These are phyloP conservation scores for Carnegiea gigantea DNA, from an alignment of 179 eudicot species.

Conservation along the genomic window DNA sequence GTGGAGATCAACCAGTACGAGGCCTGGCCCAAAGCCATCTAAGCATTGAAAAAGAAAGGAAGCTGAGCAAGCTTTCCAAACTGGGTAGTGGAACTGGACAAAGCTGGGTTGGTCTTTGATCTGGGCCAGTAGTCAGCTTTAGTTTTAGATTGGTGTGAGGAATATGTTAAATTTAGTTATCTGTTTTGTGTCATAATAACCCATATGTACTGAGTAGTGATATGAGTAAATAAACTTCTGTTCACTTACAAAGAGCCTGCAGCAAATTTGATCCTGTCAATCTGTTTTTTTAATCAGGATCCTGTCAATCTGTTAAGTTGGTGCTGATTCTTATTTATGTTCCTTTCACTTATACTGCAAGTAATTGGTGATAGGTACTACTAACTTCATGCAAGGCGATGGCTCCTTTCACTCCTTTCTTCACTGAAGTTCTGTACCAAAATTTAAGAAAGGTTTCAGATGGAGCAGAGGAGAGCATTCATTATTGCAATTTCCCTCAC, in stretches of 20 bases:
- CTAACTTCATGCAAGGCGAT: slow-evolving; percentile 87
- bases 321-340: not conserved
- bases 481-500: slow-evolving; percentile 80
- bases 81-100: too few species aligned
- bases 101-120: not conserved
- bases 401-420: slow-evolving; percentile 98
- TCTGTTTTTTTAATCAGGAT: not conserved
- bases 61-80: not conserved
- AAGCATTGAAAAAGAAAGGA: not conserved
- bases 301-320: not conserved
- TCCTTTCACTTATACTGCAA: not conserved
- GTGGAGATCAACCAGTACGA: not conserved
- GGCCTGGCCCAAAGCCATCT: not conserved
- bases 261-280: not conserved
- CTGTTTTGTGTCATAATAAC: not conserved
- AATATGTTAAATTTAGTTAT: not conserved
- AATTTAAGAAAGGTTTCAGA: slow-evolving; percentile 67
- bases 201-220: not conserved
- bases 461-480: slow-evolving; percentile 89
- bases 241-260: not conserved
- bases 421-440: slow-evolving; percentile 90
- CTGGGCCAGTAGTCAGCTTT: not conserved
- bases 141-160: not conserved
- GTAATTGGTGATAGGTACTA: slow-evolving; percentile 53
- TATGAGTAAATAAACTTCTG: not conserved